phyloP scores from a whole-genome alignment of 768 basidiomycete species.

The Boletales sp. region DNA sequence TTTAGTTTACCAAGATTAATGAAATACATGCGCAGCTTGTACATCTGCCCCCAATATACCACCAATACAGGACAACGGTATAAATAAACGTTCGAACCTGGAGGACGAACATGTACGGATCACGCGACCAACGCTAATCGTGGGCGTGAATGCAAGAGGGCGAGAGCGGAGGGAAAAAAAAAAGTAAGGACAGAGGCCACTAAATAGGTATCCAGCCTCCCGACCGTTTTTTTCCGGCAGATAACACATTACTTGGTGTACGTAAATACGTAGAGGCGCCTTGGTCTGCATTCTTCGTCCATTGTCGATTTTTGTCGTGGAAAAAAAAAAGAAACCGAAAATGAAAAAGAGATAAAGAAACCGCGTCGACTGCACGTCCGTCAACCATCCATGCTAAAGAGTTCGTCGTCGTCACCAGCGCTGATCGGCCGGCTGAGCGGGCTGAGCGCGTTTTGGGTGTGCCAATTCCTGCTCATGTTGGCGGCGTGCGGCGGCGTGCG shows the following conservation, averaged over 20 bases:
- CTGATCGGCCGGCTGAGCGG: conserved; percentile 61
- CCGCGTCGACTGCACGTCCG: too few relatives aligned
- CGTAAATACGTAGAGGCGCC: conserved; percentile 23
- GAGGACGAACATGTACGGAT: background rate
- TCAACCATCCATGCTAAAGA: conserved; percentile 68
- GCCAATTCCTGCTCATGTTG: conserved; percentile 32
- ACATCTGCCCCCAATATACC: conserved; percentile 14
- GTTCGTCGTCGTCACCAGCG: conserved; percentile 51
- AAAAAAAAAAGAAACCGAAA: background rate
- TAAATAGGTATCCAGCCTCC: conserved; percentile 32
- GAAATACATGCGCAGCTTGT: conserved; percentile 19
- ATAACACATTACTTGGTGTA: conserved; percentile 23
- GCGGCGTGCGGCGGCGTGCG: conserved; percentile 26
- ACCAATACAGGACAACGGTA: conserved; percentile 21
- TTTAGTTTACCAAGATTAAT: conserved; percentile 16
- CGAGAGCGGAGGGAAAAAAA: background rate
- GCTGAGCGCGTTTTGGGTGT: conserved; percentile 42
- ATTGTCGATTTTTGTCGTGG: conserved; percentile 10
- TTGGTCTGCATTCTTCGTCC: conserved; percentile 6
- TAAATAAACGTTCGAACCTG: conserved; percentile 22
- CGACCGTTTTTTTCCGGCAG: conserved; percentile 21
- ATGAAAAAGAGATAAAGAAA: too few relatives aligned
- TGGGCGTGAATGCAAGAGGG: background rate
- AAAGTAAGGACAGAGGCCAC: conserved; percentile 15
- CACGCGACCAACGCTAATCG: too few relatives aligned